Evolutionary conservation across 2,329 filamentous ascomycete genomes (phyloP).

Genomic region (Penicillium sp.): DNA sequence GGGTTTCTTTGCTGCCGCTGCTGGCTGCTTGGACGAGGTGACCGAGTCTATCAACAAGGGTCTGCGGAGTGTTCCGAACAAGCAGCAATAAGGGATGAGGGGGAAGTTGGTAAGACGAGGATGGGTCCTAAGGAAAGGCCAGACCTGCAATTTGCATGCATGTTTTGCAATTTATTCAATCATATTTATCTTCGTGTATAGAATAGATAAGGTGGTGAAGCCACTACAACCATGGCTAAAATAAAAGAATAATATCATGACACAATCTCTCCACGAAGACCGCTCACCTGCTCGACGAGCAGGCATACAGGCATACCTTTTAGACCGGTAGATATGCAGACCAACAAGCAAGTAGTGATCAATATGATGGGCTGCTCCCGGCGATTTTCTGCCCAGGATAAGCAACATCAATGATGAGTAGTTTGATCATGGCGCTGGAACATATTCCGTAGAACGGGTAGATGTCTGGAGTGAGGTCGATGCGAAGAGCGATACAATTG

Average conservation of each 20-base stretch:
- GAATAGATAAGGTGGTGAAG: neutral
- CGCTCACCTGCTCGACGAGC: too few relatives aligned
- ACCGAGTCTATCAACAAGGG: slow-evolving; percentile 23
- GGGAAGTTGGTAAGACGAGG: neutral
- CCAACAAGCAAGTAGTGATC: too few relatives aligned
- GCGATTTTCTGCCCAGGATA: too few relatives aligned
- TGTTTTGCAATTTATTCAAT: slow-evolving; percentile 1
- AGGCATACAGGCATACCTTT: too few relatives aligned
- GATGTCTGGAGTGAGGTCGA: too few relatives aligned
- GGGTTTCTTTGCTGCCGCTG: slow-evolving; percentile 78
- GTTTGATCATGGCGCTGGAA: too few relatives aligned
- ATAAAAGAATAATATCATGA: neutral
- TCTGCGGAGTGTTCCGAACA: slow-evolving; percentile 16
- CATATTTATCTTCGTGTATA: neutral
- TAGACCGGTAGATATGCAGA: too few relatives aligned
- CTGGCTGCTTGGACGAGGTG: slow-evolving; percentile 62
- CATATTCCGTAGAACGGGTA: too few relatives aligned
- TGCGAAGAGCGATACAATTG: too few relatives aligned
- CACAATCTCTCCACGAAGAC: neutral
- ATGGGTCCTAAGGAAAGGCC: neutral
- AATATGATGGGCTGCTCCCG: too few relatives aligned
- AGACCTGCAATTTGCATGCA: neutral
- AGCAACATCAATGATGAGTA: too few relatives aligned
- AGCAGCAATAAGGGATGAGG: neutral
- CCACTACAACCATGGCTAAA: neutral